Percentiles rank a stretch among this genome's conserved stretches.
Evolutionary conservation across 495 filamentous ascomycete genomes (phyloP).

Genomic region (Hyaloscypha hepaticicola): DNA sequence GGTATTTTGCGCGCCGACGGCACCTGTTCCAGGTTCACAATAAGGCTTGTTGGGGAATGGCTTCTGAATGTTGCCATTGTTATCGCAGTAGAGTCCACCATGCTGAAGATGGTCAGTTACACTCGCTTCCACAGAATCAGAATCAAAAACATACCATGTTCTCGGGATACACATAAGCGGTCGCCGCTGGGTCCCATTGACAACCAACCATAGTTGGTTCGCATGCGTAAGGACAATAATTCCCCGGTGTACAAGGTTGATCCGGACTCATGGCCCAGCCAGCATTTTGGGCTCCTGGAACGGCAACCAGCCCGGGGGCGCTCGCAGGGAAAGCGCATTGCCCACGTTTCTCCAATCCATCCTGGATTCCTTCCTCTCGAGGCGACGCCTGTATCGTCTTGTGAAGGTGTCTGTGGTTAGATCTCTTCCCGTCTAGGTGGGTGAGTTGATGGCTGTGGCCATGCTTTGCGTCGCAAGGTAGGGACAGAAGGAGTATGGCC

Average conservation of each 20-base stretch:
- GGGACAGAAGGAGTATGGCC: slow-evolving; percentile 43
- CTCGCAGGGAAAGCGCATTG: slow-evolving; percentile 64
- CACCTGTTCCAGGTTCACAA: slow-evolving; percentile 69
- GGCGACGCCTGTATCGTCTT: slow-evolving; percentile 23
- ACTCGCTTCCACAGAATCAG: background rate
- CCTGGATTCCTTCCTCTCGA: slow-evolving; percentile 21
- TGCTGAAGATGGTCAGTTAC: slow-evolving; percentile 53
- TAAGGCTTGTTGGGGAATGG: slow-evolving; percentile 68
- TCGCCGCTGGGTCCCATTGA: slow-evolving; percentile 75
- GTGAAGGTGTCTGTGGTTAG: slow-evolving; percentile 28
- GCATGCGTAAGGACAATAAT: slow-evolving; percentile 79
- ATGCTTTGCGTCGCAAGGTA: slow-evolving; percentile 32
- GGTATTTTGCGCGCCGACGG: slow-evolving; percentile 63
- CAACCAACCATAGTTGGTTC: slow-evolving; percentile 72
- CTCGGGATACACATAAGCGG: slow-evolving; percentile 63
- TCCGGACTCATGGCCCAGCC: slow-evolving; percentile 85
- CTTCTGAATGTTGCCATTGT: slow-evolving; percentile 64
- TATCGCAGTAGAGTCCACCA: slow-evolving; percentile 74
- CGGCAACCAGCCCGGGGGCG: slow-evolving; percentile 64
- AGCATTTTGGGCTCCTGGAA: slow-evolving; percentile 64
- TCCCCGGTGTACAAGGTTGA: slow-evolving; percentile 65
- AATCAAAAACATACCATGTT: slow-evolving; percentile 70
- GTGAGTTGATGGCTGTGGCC: slow-evolving; percentile 16
- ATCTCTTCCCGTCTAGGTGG: slow-evolving; percentile 27
- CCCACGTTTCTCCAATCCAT: slow-evolving; percentile 35